These are phyloP conservation scores for Argentina anserina DNA, from an alignment of 306 rosid species.

Conservation along the genomic window DNA sequence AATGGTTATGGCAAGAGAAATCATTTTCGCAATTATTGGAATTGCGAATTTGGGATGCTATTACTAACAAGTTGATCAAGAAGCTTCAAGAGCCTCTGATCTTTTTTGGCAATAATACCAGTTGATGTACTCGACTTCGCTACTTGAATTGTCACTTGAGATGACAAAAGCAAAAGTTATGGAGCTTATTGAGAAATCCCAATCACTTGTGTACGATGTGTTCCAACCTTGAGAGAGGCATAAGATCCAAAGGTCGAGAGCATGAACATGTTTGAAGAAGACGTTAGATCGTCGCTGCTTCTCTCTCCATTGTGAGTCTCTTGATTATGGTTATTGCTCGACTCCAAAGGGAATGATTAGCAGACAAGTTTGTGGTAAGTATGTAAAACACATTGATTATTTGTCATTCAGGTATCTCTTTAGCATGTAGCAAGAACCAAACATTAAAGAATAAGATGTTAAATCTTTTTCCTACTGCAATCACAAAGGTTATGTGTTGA, in stretches of 20 bases:
- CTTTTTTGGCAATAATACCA: neutral
- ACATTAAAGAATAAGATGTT: too few species aligned
- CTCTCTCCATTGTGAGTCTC: conserved; percentile 47
- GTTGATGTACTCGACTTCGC: conserved; percentile 25
- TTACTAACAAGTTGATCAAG: conserved; percentile 40
- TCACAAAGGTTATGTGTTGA: too few species aligned
- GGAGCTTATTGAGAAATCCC: conserved; percentile 48
- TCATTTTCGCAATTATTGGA: too few species aligned
- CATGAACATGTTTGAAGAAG: conserved; percentile 32
- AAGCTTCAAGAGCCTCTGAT: conserved; percentile 30
- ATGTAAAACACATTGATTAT: too few species aligned
- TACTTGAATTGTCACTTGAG: conserved; percentile 30
- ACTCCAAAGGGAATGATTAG: conserved; percentile 20
- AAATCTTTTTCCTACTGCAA: too few species aligned
- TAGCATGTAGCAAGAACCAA: too few species aligned
- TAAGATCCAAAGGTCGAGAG: conserved; percentile 14
- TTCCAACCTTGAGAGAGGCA: conserved; percentile 28
- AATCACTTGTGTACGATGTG: conserved; percentile 40
- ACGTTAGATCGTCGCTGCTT: conserved; percentile 48
- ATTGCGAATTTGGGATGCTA: conserved; percentile 78
- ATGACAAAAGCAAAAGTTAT: conserved; percentile 37
- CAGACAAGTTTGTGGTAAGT: neutral
- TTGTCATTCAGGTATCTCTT: too few species aligned
- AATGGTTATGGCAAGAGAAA: too few species aligned
- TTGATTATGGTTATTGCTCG: conserved; percentile 49